Evolutionary conservation across 179 eudicot species (phyloP).

Genomic region (Dionaea muscipula): DNA sequence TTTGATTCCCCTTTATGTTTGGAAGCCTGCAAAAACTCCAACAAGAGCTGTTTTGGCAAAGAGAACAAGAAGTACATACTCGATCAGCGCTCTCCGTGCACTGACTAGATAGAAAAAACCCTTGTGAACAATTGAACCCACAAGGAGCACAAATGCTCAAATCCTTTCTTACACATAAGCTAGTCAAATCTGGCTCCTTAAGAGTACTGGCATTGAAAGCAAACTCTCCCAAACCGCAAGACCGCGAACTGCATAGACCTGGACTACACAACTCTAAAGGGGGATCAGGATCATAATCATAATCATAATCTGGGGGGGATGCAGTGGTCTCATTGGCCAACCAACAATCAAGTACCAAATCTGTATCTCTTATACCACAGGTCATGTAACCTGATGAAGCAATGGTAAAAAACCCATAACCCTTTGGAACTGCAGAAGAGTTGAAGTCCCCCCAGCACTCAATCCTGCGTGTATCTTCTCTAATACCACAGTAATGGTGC

Average conservation of each 20-base stretch:
- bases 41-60: slow-evolving; percentile 83
- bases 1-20: slow-evolving; percentile 16
- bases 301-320: slow-evolving; percentile 25
- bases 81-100: slow-evolving; percentile 53
- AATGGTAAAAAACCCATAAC: slow-evolving; percentile 52
- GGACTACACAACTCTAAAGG: slow-evolving; percentile 92
- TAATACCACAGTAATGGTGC: slow-evolving; percentile 71
- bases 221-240: slow-evolving; percentile 46
- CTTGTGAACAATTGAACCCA: slow-evolving; percentile 53
- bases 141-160: slow-evolving; percentile 70
- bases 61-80: slow-evolving; percentile 75
- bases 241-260: slow-evolving; percentile 45
- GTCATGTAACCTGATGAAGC: slow-evolving; percentile 24
- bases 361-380: slow-evolving; percentile 77
- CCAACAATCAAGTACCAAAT: slow-evolving; percentile 90
- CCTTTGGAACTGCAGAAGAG: slow-evolving; percentile 52
- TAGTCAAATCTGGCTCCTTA: slow-evolving; percentile 56
- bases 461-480: slow-evolving; percentile 65
- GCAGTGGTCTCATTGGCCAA: slow-evolving; percentile 24
- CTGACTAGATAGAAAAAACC: slow-evolving; percentile 59
- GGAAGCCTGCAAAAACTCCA: slow-evolving; percentile 51
- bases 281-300: too few relatives aligned
- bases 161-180: slow-evolving; percentile 56
- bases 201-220: slow-evolving; percentile 66
- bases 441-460: slow-evolving; percentile 79